Evolutionary conservation across 2,329 filamentous ascomycete species (phyloP).

Genomic region (Didymella keratinophila): DNA sequence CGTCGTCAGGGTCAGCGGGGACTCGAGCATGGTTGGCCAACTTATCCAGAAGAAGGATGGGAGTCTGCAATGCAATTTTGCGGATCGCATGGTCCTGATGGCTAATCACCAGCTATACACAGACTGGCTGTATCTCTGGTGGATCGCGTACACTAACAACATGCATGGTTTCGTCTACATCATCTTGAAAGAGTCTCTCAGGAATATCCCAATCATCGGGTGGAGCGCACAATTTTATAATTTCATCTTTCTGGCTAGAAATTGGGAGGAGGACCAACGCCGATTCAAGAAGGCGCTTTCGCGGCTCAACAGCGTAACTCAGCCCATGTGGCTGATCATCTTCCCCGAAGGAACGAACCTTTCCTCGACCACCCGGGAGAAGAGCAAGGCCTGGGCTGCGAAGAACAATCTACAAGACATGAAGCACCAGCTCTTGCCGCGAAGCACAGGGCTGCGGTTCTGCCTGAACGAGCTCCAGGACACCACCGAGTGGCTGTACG

Average conservation of each 20-base stretch:
- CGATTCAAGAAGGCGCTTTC: slow-evolving; percentile 77
- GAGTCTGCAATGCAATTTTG: slow-evolving; percentile 78
- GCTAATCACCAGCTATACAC: slow-evolving; percentile 91
- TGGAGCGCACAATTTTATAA: slow-evolving; percentile 85
- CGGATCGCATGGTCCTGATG: slow-evolving; percentile 81
- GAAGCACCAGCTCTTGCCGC: slow-evolving; percentile 77
- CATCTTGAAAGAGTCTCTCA: slow-evolving; percentile 86
- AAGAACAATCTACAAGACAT: slow-evolving; percentile 77
- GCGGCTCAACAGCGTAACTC: slow-evolving; percentile 71
- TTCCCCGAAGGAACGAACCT: slow-evolving; percentile 90
- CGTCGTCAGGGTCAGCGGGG: slow-evolving; percentile 81
- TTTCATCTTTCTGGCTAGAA: slow-evolving; percentile 91
- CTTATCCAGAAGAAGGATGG: slow-evolving; percentile 74
- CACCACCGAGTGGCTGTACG: slow-evolving; percentile 83
- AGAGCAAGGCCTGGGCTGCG: slow-evolving; percentile 77
- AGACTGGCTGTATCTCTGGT: slow-evolving; percentile 93
- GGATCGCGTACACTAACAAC: slow-evolving; percentile 84
- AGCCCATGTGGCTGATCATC: slow-evolving; percentile 90
- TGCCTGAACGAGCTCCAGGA: slow-evolving; percentile 77
- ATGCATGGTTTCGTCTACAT: slow-evolving; percentile 91
- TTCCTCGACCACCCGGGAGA: slow-evolving; percentile 72
- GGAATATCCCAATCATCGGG: slow-evolving; percentile 80
- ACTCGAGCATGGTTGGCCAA: slow-evolving; percentile 79
- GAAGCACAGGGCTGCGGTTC: slow-evolving; percentile 82
- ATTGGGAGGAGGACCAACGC: slow-evolving; percentile 81